Percentiles rank a stretch among this genome's conserved stretches.
phyloP scores from a whole-genome alignment of 192 early-diverging fungal species.

The Entomortierella chlamydospora region DNA sequence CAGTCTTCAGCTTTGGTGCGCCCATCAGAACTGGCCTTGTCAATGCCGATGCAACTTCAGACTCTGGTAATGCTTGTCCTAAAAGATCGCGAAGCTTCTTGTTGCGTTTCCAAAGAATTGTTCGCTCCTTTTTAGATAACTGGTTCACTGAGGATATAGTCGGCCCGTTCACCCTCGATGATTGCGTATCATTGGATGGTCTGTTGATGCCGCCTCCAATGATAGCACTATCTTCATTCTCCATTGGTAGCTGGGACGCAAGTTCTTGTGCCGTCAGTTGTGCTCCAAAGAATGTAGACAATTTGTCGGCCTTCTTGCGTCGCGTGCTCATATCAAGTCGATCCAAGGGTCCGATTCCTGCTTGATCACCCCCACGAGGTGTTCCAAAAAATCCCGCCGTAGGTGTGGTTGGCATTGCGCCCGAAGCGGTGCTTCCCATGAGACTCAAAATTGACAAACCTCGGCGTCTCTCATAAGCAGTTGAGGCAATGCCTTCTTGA shows the following conservation, averaged over 20 bases:
- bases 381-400: neutral
- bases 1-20: neutral
- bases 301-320: conserved; percentile 50
- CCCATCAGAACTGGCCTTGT: conserved; percentile 36
- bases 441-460: conserved; percentile 37
- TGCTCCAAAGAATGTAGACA: conserved; percentile 48
- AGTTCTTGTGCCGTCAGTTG: conserved; percentile 30
- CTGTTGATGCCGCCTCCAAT: neutral
- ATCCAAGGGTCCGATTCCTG: conserved; percentile 8
- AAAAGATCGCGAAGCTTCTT: conserved; percentile 52
- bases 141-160: conserved; percentile 34
- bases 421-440: conserved; percentile 3
- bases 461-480: conserved; percentile 23
- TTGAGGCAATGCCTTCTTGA: conserved; percentile 16
- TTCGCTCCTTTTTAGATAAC: conserved; percentile 39
- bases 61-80: conserved; percentile 51
- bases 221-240: neutral
- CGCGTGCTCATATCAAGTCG: conserved; percentile 25
- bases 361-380: neutral
- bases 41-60: conserved; percentile 37
- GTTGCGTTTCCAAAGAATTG: conserved; percentile 51
- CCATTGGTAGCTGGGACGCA: conserved; percentile 39
- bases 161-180: neutral
- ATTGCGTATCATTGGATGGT: conserved; percentile 10
- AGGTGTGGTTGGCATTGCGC: conserved; percentile 20